Base-by-base conservation (phyloP, 106 monocot species). In the Dioscorea alata region DNA sequence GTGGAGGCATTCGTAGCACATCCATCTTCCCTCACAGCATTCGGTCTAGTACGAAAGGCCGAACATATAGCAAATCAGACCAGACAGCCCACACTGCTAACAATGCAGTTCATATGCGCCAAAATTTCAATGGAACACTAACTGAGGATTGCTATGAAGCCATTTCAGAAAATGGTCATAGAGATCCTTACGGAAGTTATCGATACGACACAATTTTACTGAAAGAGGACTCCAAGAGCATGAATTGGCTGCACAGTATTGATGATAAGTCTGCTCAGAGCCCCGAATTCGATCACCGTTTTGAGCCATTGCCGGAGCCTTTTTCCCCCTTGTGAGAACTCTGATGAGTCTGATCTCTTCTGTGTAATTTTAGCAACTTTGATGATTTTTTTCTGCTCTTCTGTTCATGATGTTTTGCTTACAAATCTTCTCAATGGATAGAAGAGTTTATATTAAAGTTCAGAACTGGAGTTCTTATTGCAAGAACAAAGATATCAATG, bases 1-100 rank as follows among this genome's bases (percentile, higher is more conserved):
- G 28, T 28, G 28, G 89, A 17, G 79, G 85, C n/a, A 85, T 93
- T 23, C 82, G 87, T 48, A 85, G 90, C 6, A 72, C 90, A 23
- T 88, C 99, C 2, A 74, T 99, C 33, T 99, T 99, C 64, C 99
- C 99, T 48, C 97, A 81, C 15, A 99, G 90, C 76, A 86, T 99
- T 54, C 87, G 87, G 12, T 76, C 88, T 0, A 13, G 81, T 53
- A 53, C 75, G 15, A 94, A 87, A 69, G 71, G 68, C 49, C 69
- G 69, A 9, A 68, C 84, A 66, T 82, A 84, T 17, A 62, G 59
- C 24, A 28, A 28, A 28, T 69, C 91, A 13, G 84, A 91, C 66
- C 76, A 86, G 5, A 57, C 71, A 2, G 23, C 57, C 25, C 82
- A 79, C 2, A 50, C 57, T 18, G 53, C 20, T 20, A 70, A 76